phyloP scores from a whole-genome alignment of 2,329 filamentous ascomycete species.

The Colletotrichum shisoi region DNA sequence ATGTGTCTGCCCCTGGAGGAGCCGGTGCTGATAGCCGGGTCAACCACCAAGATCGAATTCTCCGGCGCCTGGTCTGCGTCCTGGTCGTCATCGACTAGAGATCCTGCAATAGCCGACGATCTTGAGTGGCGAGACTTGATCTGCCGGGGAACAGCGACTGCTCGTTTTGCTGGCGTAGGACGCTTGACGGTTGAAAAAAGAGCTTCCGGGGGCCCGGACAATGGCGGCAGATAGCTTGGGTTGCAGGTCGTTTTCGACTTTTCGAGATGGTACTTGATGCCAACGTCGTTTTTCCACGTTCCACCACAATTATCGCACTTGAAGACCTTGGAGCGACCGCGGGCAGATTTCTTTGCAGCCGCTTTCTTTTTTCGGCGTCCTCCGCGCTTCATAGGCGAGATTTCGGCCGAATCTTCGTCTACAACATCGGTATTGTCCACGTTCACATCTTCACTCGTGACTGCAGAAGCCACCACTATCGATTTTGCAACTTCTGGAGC shows the following conservation, averaged over 20 bases:
- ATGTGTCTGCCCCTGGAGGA: conserved; percentile 3
- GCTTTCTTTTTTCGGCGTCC: conserved; percentile 29
- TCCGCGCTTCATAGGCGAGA: conserved; percentile 13
- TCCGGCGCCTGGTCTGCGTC: neutral
- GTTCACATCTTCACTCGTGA: neutral
- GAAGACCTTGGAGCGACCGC: conserved; percentile 46
- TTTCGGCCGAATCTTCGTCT: neutral
- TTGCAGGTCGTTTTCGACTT: conserved; percentile 65
- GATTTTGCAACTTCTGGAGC: conserved; percentile 4
- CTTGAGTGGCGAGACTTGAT: conserved; percentile 12
- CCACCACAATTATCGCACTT: conserved; percentile 63
- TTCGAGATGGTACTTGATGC: conserved; percentile 65
- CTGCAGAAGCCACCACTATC: conserved; percentile 11
- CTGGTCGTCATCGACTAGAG: neutral
- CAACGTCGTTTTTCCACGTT: conserved; percentile 66
- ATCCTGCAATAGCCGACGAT: neutral
- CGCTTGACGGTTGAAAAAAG: conserved; percentile 15
- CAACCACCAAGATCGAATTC: neutral
- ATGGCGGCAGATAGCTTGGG: conserved; percentile 52
- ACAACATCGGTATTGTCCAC: neutral
- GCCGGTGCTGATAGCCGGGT: no score
- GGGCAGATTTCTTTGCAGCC: conserved; percentile 34
- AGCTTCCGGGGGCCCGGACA: conserved; percentile 20
- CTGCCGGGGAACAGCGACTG: conserved; percentile 11
- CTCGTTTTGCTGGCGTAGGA: conserved; percentile 4